These are phyloP conservation scores for Suhomyces maxii DNA, from an alignment of 1,139 yeast genomes.

Conservation along the genomic window DNA sequence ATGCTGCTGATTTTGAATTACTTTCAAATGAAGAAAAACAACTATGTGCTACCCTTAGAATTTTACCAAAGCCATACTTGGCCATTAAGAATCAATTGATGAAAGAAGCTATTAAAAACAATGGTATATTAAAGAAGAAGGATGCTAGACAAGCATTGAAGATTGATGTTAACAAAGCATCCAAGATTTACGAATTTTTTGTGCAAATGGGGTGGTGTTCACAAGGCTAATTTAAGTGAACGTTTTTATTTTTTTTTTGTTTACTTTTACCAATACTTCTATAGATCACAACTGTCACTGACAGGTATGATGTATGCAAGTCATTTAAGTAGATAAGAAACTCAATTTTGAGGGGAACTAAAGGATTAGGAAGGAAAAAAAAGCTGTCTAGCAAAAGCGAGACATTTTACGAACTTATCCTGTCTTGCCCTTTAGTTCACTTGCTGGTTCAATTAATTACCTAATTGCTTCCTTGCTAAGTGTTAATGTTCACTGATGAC, in stretches of 20 bases:
- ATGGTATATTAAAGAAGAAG: constrained; percentile 79
- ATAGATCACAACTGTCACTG: too few relatives aligned
- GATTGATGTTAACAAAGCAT: constrained; percentile 84
- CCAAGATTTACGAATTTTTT: constrained; percentile 87
- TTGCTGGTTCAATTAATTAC: too few relatives aligned
- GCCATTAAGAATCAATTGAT: constrained; percentile 91
- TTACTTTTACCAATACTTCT: too few relatives aligned
- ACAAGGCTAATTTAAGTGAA: constrained; percentile 30
- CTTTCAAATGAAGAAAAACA: constrained; percentile 84
- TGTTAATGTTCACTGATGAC: too few relatives aligned
- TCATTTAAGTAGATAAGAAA: too few relatives aligned
- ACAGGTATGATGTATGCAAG: too few relatives aligned
- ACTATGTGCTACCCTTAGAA: constrained; percentile 78
- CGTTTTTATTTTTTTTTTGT: too few relatives aligned
- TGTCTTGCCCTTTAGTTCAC: too few relatives aligned
- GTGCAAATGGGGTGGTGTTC: constrained; percentile 85
- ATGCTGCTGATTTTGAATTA: constrained; percentile 79
- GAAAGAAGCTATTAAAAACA: constrained; percentile 81
- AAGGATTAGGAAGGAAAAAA: not conserved
- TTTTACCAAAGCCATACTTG: constrained; percentile 89
- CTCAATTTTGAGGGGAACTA: too few relatives aligned
- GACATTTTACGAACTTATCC: too few relatives aligned
- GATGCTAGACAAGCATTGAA: constrained; percentile 80
- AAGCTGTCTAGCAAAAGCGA: not conserved
- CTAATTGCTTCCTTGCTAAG: too few relatives aligned